These are phyloP conservation scores for Decorospora gaudefroyi DNA, from an alignment of 2,329 filamentous ascomycete genomes.

Conservation along the genomic window DNA sequence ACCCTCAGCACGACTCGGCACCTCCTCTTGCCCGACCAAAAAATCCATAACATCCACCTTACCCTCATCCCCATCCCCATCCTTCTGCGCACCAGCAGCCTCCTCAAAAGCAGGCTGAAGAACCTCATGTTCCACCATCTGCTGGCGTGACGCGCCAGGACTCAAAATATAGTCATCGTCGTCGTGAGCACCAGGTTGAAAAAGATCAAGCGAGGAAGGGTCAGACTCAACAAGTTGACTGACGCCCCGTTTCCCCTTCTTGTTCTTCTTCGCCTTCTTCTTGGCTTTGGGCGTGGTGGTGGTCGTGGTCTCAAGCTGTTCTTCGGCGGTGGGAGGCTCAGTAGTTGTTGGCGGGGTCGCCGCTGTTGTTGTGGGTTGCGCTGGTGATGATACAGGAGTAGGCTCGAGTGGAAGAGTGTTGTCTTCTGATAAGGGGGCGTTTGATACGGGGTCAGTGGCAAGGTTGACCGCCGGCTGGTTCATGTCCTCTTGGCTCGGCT, in stretches of 20 bases:
- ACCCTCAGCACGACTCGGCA: not conserved
- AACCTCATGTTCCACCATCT: slow-evolving; percentile 27
- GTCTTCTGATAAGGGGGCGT: too few species aligned
- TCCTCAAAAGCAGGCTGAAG: slow-evolving; percentile 29
- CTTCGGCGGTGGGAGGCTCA: not conserved
- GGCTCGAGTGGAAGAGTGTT: slow-evolving; percentile 11
- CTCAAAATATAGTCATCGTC: slow-evolving; percentile 10
- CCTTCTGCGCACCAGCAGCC: slow-evolving; percentile 10
- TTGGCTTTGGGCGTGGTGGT: slow-evolving; percentile 27
- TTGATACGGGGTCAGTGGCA: too few species aligned
- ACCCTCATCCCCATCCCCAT: too few species aligned
- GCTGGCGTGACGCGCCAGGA: slow-evolving; percentile 7
- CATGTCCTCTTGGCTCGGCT: too few species aligned
- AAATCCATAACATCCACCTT: slow-evolving; percentile 21
- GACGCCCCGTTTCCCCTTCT: slow-evolving; percentile 37
- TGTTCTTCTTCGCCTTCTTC: slow-evolving; percentile 41
- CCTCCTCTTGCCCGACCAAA: slow-evolving; percentile 17
- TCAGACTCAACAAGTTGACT: slow-evolving; percentile 27
- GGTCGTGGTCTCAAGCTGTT: too few species aligned
- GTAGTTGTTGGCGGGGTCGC: too few species aligned
- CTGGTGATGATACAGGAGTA: too few species aligned
- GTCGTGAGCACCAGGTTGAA: slow-evolving; percentile 6
- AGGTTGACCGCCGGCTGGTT: slow-evolving; percentile 11
- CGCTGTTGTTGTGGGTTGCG: too few species aligned
- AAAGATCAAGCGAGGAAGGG: slow-evolving; percentile 11